Evolutionary conservation across 495 filamentous ascomycete species (phyloP).

Genomic region (Aspergillus incahuasiensis): DNA sequence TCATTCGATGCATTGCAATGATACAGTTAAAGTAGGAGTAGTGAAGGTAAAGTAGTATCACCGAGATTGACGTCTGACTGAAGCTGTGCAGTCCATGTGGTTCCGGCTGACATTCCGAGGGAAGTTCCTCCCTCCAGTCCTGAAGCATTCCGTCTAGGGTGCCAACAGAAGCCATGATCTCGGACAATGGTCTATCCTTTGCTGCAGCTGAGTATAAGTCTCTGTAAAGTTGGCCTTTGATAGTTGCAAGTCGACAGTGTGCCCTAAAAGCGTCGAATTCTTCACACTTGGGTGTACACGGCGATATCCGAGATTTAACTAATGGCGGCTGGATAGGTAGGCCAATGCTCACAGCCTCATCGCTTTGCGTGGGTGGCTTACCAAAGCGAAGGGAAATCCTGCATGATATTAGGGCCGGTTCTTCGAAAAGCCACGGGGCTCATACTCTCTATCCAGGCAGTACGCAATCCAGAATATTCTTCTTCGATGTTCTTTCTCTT

Average conservation of each 20-base stretch:
- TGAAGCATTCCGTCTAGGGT: conserved; percentile 17
- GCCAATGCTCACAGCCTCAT: conserved; percentile 14
- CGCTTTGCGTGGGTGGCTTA: conserved; percentile 10
- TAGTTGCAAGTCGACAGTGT: conserved; percentile 14
- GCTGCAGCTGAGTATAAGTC: conserved; percentile 16
- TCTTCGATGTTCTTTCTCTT: conserved; percentile 11
- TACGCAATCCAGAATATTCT: conserved; percentile 20
- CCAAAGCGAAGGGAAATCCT: conserved; percentile 20
- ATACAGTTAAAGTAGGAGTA: conserved; percentile 21
- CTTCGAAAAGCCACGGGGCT: not conserved
- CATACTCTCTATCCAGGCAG: conserved; percentile 21
- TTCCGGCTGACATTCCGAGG: conserved; percentile 15
- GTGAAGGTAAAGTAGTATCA: conserved; percentile 12
- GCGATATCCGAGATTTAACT: not conserved
- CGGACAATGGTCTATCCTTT: conserved; percentile 9
- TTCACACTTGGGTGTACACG: conserved; percentile 1
- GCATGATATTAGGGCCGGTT: not conserved
- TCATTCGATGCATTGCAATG: conserved; percentile 18
- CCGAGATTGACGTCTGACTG: not conserved
- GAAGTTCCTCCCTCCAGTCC: conserved; percentile 15
- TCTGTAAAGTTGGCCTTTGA: conserved; percentile 16
- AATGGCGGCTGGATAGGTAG: conserved; percentile 4
- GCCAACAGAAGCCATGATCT: conserved; percentile 11
- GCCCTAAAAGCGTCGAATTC: conserved; percentile 16
- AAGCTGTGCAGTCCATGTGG: not conserved